These are phyloP conservation scores for Bipolaris gigantea DNA, from an alignment of 2,329 filamentous ascomycete species.

Conservation along the genomic window DNA sequence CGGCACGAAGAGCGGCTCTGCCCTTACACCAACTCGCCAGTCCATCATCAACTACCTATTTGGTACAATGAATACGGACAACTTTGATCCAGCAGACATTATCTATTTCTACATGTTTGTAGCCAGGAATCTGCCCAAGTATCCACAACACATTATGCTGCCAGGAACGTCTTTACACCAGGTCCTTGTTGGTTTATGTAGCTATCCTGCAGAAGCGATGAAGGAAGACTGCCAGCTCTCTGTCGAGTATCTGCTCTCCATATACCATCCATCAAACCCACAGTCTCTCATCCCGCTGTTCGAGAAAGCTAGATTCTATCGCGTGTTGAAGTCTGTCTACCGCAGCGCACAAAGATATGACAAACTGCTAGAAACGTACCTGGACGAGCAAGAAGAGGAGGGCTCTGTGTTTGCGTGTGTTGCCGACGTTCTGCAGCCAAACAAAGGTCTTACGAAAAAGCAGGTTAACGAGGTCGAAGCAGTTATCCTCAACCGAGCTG, in stretches of 20 bases:
- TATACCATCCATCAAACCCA: conserved; percentile 87
- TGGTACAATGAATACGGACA: conserved; percentile 79
- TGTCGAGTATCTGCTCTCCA: conserved; percentile 88
- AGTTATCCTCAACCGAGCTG: conserved; percentile 67
- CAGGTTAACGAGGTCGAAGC: conserved; percentile 72
- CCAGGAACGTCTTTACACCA: conserved; percentile 82
- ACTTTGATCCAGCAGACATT: conserved; percentile 78
- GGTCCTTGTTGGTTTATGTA: conserved; percentile 79
- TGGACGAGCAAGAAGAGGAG: conserved; percentile 80
- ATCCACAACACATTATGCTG: conserved; percentile 90
- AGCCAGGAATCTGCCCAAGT: conserved; percentile 92
- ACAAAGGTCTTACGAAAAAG: conserved; percentile 64
- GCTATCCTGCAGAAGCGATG: conserved; percentile 77
- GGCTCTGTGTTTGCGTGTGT: conserved; percentile 79
- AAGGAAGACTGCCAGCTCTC: conserved; percentile 96
- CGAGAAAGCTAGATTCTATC: conserved; percentile 78
- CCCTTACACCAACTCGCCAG: conserved; percentile 71
- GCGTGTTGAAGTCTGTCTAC: conserved; percentile 89
- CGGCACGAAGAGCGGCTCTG: conserved; percentile 47
- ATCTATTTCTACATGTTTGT: conserved; percentile 99
- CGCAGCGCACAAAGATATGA: conserved; percentile 77
- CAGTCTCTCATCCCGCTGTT: conserved; percentile 75
- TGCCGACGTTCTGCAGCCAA: conserved; percentile 69
- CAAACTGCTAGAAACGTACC: conserved; percentile 76
- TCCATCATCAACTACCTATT: conserved; percentile 89